Base-by-base conservation (phyloP, 148 eudicot genomes). In the Chenopodium album region DNA sequence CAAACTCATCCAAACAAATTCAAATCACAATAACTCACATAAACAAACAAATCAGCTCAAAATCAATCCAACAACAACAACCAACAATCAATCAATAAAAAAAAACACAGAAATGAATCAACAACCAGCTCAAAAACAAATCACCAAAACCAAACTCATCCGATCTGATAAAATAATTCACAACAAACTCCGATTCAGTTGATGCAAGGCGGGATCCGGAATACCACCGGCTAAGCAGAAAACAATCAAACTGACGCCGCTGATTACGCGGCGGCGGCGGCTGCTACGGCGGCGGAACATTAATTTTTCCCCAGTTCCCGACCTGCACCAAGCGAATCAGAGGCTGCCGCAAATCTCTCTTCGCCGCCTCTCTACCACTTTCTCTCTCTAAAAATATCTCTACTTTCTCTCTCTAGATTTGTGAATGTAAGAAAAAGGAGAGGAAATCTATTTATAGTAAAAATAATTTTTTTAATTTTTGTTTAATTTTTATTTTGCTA, bases 291-390 rank as follows among this genome's bases (percentile, higher is more conserved):
- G 76, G 77, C 62, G 77, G 62, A 48, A 50, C 3, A 20, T 20
- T 44, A 4, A 41, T 2, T 17, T 7, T 3, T 3, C n/a, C n/a
- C 68, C 87, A 83, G 92, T 89, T 94, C 98, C 98, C 98, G 98
- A 94, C 94, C 98, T 94, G 98, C 98, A 94, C 98, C 98, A 94
- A 94, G 98, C 98, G 98, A 94, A 89, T 90, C 79, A 85, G 98
- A 94, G 89, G 75, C 89, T 89, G 76, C 90, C 88, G 95, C 84
- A 88, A 94, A 7, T 52, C 7, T 69, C 29, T 66, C 32, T 77
- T 62, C 37, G 9, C 11, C 78, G 44, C 17, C 44, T 26, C 26
- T 26, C 26, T 26, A 26, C n/a, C n/a, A n/a, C 22, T 71, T 74
- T 48, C 73, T 70, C 85, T 69, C 81, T 70, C 76, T 74, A 26